These are phyloP conservation scores for Fragilariopsis cylindrus DNA, from an alignment of 108 stramenopile species.

Conservation along the genomic window DNA sequence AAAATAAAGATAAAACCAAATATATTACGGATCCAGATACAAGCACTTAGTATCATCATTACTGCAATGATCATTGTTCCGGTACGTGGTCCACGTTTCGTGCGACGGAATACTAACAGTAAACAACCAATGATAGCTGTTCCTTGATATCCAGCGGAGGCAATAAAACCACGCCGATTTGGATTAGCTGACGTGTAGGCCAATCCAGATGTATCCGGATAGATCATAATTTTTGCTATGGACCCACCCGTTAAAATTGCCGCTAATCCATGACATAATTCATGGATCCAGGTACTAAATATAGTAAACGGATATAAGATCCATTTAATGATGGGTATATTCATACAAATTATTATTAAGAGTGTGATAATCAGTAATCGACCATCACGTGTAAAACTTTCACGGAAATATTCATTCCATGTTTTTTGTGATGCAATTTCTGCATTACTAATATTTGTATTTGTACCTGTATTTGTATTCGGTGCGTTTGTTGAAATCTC, in stretches of 20 bases:
- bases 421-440: constrained; percentile 5
- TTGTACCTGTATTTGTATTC: neutral
- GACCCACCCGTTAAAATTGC: constrained; percentile 45
- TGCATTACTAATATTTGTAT: neutral
- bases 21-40: constrained; percentile 47
- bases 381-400: constrained; percentile 39
- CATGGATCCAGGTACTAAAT: constrained; percentile 72
- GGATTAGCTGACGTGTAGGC: constrained; percentile 39
- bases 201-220: constrained; percentile 57
- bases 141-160: constrained; percentile 57
- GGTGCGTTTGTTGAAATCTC: neutral
- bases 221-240: constrained; percentile 45
- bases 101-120: constrained; percentile 59
- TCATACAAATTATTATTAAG: constrained; percentile 47
- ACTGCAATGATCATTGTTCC: constrained; percentile 53
- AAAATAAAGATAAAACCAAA: constrained; percentile 50
- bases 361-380: constrained; percentile 45
- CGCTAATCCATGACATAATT: constrained; percentile 60
- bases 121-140: constrained; percentile 59
- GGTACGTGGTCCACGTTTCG: constrained; percentile 43
- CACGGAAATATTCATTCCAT: constrained; percentile 17
- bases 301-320: constrained; percentile 61
- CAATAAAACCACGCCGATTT: constrained; percentile 42
- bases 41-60: constrained; percentile 47
- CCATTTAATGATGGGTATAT: constrained; percentile 37